phyloP scores from a whole-genome alignment of 2,329 filamentous ascomycete species.

The Pseudogymnoascus sp. region DNA sequence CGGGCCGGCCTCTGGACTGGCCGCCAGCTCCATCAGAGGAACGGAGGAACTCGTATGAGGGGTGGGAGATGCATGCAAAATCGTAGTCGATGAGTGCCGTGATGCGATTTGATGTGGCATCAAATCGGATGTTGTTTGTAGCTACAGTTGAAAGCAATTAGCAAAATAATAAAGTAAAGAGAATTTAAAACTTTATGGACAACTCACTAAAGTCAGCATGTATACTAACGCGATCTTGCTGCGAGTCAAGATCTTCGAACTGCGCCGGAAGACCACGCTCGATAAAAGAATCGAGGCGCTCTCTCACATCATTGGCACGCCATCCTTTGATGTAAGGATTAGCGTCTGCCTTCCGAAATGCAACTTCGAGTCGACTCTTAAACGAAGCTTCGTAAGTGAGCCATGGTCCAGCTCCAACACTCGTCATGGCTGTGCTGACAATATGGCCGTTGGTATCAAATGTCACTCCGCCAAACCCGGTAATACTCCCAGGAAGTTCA shows the following conservation, averaged over 20 bases:
- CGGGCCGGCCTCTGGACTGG: conserved; percentile 22
- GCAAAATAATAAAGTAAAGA: not conserved
- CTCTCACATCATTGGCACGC: conserved; percentile 25
- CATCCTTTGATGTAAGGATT: conserved; percentile 27
- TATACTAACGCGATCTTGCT: conserved; percentile 21
- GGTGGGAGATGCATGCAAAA: conserved; percentile 22
- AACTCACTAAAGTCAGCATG: conserved; percentile 29
- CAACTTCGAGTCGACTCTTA: conserved; percentile 22
- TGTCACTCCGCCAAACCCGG: conserved; percentile 25
- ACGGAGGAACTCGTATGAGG: conserved; percentile 24
- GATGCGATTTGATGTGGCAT: conserved; percentile 22
- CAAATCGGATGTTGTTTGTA: conserved; percentile 26
- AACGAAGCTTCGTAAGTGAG: conserved; percentile 25
- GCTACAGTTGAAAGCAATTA: conserved; percentile 11
- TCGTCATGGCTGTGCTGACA: conserved; percentile 29
- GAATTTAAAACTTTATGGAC: not conserved
- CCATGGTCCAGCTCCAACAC: conserved; percentile 29
- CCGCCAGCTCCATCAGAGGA: conserved; percentile 23
- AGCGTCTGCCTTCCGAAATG: conserved; percentile 25
- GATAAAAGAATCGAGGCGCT: conserved; percentile 27
- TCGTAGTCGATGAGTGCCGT: conserved; percentile 28
- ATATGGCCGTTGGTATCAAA: conserved; percentile 28
- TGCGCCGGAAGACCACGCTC: conserved; percentile 20
- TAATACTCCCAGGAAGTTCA: conserved; percentile 28
- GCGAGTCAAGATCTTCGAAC: conserved; percentile 17